Evolutionary conservation across 352 stramenopile genomes (phyloP).

Genomic region (Stramenopiles sp.): DNA sequence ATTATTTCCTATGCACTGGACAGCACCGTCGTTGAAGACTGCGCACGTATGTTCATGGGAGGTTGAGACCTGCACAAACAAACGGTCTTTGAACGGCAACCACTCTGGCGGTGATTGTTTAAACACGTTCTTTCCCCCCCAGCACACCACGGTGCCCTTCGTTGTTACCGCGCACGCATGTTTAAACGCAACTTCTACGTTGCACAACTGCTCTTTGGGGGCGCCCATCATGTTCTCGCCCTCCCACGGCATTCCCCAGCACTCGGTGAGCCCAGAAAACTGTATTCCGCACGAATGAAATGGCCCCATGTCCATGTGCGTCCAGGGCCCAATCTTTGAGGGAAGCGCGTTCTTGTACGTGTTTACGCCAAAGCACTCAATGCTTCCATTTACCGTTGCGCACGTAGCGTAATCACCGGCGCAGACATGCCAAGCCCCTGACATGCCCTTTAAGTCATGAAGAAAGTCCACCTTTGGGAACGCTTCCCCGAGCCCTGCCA

Average conservation of each 20-base stretch:
- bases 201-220: neutral
- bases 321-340: neutral
- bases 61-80: constrained; percentile 8
- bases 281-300: neutral
- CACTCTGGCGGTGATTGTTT: constrained; percentile 3
- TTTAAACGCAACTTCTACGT: neutral
- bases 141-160: constrained; percentile 1
- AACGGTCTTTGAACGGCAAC: neutral
- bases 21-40: constrained; percentile 11
- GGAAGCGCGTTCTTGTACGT: neutral
- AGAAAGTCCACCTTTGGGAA: neutral
- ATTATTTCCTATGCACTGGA: neutral
- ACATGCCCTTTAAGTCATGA: neutral
- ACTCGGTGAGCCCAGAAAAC: neutral
- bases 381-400: constrained; percentile 1
- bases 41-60: neutral
- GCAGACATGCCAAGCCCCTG: neutral
- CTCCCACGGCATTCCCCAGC: neutral
- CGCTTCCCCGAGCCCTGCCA: no score
- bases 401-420: neutral
- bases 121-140: neutral
- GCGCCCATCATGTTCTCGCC: neutral
- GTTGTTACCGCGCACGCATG: neutral
- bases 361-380: constrained; percentile 9
- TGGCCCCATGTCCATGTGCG: neutral